Evolutionary conservation across 2,329 filamentous ascomycete species (phyloP).

Genomic region (Teratosphaeriaceae sp.): DNA sequence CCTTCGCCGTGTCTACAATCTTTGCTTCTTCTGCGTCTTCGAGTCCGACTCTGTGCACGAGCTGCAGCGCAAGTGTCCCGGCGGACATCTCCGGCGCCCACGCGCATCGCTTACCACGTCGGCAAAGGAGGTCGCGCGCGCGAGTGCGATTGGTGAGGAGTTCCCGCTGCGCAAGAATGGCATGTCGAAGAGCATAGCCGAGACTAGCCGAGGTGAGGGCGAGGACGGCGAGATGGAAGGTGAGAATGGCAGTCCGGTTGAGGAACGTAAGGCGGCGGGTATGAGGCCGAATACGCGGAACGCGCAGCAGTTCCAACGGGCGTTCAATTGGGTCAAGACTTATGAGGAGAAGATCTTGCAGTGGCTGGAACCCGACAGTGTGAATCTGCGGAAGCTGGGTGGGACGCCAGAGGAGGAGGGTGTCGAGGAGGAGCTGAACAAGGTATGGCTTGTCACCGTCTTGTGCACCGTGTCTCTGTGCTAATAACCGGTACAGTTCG

Average conservation of each 20-base stretch:
- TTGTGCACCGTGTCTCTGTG: not conserved
- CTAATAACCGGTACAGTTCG: conserved; percentile 41
- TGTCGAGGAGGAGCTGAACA: conserved; percentile 74
- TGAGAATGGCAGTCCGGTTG: conserved; percentile 41
- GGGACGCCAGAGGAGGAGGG: conserved; percentile 82
- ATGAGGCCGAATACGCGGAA: conserved; percentile 58
- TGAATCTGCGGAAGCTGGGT: conserved; percentile 83
- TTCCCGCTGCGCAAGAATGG: conserved; percentile 64
- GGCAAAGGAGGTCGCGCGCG: conserved; percentile 76
- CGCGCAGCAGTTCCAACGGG: conserved; percentile 86
- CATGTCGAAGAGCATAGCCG: conserved; percentile 43
- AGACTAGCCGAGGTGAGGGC: conserved; percentile 46
- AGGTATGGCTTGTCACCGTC: conserved; percentile 33
- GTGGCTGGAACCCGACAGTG: conserved; percentile 81
- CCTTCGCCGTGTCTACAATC: conserved; percentile 91
- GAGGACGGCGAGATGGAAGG: conserved; percentile 37
- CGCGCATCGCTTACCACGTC: conserved; percentile 75
- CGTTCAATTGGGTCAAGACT: conserved; percentile 98
- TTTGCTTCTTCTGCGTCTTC: conserved; percentile 99
- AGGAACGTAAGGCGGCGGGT: conserved; percentile 56
- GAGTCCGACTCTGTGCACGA: conserved; percentile 97
- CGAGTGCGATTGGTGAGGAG: conserved; percentile 72
- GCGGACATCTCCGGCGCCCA: conserved; percentile 90
- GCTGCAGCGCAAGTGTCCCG: conserved; percentile 89
- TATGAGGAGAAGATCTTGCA: conserved; percentile 96